Conservation (phyloP, 1,284 basidiomycete genomes). For the Ganoderma lingzhi region DNA sequence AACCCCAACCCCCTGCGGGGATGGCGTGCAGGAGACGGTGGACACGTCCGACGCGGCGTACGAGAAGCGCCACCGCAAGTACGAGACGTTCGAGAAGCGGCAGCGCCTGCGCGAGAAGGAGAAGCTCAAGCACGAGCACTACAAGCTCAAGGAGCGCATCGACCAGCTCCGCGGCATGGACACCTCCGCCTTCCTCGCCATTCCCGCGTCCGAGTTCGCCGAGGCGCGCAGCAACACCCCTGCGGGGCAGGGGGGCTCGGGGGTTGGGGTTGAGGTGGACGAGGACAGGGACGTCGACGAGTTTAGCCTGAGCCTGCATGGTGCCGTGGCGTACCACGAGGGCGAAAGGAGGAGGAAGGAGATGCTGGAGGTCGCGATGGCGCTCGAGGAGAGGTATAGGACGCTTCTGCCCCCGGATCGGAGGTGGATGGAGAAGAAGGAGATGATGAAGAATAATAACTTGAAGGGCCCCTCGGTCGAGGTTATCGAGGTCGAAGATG, state of each 20-base stretch:
- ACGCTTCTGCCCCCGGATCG: constrained; percentile 72
- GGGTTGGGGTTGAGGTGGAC: constrained; percentile 31
- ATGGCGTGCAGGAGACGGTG: constrained; percentile 54
- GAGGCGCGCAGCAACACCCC: constrained; percentile 22
- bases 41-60: constrained; percentile 90
- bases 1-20: neutral
- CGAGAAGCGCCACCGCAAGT: constrained; percentile 84
- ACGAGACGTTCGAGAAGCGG: constrained; percentile 87
- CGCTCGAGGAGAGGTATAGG: constrained; percentile 74
- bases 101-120: constrained; percentile 89
- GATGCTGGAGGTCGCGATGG: constrained; percentile 73
- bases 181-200: constrained; percentile 66
- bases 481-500: constrained; percentile 19
- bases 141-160: constrained; percentile 89
- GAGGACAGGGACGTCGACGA: neutral
- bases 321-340: constrained; percentile 55
- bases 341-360: constrained; percentile 74
- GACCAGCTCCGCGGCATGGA: constrained; percentile 85
- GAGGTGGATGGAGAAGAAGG: constrained; percentile 38
- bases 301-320: constrained; percentile 49
- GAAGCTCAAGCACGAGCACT: constrained; percentile 89
- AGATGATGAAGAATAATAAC: constrained; percentile 16
- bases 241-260: constrained; percentile 34
- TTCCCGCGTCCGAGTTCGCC: constrained; percentile 63
- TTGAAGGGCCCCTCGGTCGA: constrained; percentile 10